Conservation (phyloP, 1,284 basidiomycete species). For the Pseudozyma sp. region DNA sequence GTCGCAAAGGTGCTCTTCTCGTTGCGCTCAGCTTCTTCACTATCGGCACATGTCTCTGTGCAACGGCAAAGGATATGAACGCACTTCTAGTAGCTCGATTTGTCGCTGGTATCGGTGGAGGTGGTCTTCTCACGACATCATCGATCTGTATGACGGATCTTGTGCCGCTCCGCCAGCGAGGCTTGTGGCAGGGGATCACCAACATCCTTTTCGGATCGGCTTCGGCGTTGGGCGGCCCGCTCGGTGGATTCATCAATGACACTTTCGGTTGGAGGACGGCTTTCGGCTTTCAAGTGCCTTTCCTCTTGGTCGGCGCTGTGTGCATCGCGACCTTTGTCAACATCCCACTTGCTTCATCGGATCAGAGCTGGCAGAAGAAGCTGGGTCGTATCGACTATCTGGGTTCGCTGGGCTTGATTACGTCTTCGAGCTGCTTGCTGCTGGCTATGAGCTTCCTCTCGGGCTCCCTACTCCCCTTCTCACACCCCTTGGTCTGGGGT, state of each 20-base stretch:
- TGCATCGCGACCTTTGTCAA: conserved; percentile 68
- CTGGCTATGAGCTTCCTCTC: conserved; percentile 66
- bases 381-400: conserved; percentile 68
- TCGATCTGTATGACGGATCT: conserved; percentile 71
- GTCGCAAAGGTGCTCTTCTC: conserved; percentile 63
- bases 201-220: conserved; percentile 67
- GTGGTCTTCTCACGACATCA: conserved; percentile 70
- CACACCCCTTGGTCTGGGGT: conserved; percentile 52
- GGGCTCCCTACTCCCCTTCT: conserved; percentile 55
- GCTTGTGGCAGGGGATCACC: conserved; percentile 69
- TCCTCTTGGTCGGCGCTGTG: conserved; percentile 66
- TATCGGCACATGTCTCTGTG: conserved; percentile 63
- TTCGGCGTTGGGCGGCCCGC: conserved; percentile 65
- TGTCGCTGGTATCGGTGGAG: conserved; percentile 71
- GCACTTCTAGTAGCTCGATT: conserved; percentile 67
- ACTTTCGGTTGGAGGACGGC: conserved; percentile 63
- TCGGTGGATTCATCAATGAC: conserved; percentile 59
- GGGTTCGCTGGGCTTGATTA: conserved; percentile 67
- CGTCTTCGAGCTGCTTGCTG: conserved; percentile 65
- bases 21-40: conserved; percentile 62
- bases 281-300: conserved; percentile 67
- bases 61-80: conserved; percentile 53
- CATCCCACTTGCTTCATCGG: conserved; percentile 68
- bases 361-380: conserved; percentile 68
- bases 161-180: conserved; percentile 69